Evolutionary conservation across 139 green algal genomes (phyloP).

Genomic region (Eudorina sp.): DNA sequence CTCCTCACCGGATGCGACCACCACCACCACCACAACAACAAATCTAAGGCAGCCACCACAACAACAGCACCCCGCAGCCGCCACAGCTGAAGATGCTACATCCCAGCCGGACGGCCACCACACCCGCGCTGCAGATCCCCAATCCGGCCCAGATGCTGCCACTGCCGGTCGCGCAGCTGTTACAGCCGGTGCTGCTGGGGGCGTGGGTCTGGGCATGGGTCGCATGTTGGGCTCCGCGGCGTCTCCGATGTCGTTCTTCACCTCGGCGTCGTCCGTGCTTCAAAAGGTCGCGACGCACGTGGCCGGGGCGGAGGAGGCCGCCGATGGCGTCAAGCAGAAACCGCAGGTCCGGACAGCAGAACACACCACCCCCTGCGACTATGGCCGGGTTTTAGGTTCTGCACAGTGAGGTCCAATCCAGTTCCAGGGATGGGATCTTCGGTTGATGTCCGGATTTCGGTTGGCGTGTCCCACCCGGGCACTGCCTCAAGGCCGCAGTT

Average conservation of each 20-base stretch:
- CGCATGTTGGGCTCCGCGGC: slow-evolving; percentile 16
- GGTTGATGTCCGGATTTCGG: no score
- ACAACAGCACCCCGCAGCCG: neutral
- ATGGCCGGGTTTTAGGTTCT: no score
- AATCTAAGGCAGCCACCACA: neutral
- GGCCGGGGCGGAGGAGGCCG: slow-evolving; percentile 39
- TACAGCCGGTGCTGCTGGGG: neutral
- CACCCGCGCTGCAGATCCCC: neutral
- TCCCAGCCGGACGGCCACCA: neutral
- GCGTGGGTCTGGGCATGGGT: neutral
- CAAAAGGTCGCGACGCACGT: slow-evolving; percentile 56
- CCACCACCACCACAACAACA: neutral
- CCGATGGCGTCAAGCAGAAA: slow-evolving; percentile 37
- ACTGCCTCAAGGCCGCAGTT: no score
- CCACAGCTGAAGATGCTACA: neutral
- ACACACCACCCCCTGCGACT: no score
- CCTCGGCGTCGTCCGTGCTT: slow-evolving; percentile 38
- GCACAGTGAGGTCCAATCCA: no score
- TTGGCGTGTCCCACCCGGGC: no score
- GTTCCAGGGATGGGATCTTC: no score
- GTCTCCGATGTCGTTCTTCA: slow-evolving; percentile 24
- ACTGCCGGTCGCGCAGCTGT: no score
- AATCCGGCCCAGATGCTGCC: neutral
- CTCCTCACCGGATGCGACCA: no score
- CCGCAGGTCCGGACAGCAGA: no score